Conservation (phyloP, 2,329 filamentous ascomycete genomes). For the Diaporthe batatas region DNA sequence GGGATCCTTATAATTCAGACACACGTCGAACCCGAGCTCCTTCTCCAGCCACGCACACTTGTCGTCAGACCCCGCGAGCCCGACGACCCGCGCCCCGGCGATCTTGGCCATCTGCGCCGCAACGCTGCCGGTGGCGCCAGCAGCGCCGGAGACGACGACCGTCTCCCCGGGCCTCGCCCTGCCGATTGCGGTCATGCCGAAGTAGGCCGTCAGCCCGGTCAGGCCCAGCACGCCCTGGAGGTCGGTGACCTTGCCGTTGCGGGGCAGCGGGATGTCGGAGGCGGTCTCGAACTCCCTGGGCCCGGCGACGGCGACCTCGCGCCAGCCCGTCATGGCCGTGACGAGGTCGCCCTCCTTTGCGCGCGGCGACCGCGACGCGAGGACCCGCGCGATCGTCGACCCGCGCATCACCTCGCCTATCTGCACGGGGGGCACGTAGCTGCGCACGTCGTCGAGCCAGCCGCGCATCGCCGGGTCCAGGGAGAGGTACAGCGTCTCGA, state of each 20-base stretch:
- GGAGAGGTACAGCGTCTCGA: constrained; percentile 66
- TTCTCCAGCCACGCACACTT: constrained; percentile 73
- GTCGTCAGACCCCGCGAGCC: constrained; percentile 67
- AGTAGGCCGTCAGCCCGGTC: constrained; percentile 76
- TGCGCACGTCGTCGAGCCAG: constrained; percentile 63
- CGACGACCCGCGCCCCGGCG: constrained; percentile 67
- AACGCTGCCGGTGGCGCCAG: constrained; percentile 75
- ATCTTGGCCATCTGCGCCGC: constrained; percentile 77
- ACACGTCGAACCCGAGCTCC: constrained; percentile 73
- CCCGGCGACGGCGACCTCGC: constrained; percentile 66
- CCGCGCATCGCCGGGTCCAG: constrained; percentile 76
- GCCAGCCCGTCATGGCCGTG: constrained; percentile 66
- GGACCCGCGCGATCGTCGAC: constrained; percentile 64
- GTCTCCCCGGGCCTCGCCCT: constrained; percentile 73
- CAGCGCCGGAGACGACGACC: constrained; percentile 76
- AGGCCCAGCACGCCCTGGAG: constrained; percentile 67
- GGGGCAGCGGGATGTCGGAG: constrained; percentile 43
- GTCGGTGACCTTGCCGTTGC: constrained; percentile 59
- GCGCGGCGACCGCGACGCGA: constrained; percentile 60
- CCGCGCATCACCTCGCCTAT: constrained; percentile 73
- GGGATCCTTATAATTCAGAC: constrained; percentile 76
- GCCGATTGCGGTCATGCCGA: constrained; percentile 74
- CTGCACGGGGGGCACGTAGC: constrained; percentile 72
- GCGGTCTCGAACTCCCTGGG: constrained; percentile 56
- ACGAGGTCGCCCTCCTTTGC: constrained; percentile 66